A percentile compares a stretch with the other conserved stretches of the same genome.
These are phyloP conservation scores for Rickenella mellea DNA, from an alignment of 768 basidiomycete species.

Conservation along the genomic window DNA sequence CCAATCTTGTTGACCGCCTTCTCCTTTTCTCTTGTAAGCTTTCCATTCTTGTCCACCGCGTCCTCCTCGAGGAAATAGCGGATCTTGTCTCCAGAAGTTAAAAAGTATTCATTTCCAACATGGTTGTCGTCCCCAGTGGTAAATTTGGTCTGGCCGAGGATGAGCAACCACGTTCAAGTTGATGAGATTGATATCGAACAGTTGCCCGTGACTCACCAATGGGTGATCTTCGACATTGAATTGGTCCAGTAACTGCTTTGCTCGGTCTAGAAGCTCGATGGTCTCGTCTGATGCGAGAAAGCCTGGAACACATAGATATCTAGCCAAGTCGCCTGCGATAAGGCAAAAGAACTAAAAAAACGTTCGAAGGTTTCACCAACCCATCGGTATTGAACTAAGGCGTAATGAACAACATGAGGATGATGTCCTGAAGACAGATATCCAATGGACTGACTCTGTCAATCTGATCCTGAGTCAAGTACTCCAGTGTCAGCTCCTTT, in stretches of 20 bases:
- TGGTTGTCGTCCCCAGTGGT: conserved; percentile 71
- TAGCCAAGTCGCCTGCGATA: conserved; percentile 17
- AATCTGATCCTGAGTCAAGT: conserved; percentile 47
- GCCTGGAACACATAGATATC: conserved; percentile 69
- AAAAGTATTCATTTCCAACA: conserved; percentile 89
- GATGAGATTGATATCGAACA: neutral
- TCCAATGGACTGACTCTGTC: conserved; percentile 33
- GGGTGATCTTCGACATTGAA: conserved; percentile 78
- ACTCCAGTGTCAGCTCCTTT: too few species aligned
- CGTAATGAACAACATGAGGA: neutral
- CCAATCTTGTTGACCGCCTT: conserved; percentile 93
- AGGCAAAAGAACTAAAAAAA: neutral
- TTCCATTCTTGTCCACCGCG: conserved; percentile 61
- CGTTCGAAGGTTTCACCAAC: conserved; percentile 22
- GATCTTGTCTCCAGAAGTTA: conserved; percentile 89
- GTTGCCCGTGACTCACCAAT: conserved; percentile 34
- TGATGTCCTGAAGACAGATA: neutral
- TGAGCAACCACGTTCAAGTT: neutral
- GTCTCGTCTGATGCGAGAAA: conserved; percentile 62
- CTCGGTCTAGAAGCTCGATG: conserved; percentile 51
- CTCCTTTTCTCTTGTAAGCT: conserved; percentile 60
- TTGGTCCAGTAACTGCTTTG: conserved; percentile 67
- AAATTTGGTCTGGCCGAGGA: conserved; percentile 66
- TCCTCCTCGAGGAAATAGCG: conserved; percentile 91
- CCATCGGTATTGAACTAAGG: conserved; percentile 50